Base-by-base conservation (phyloP, 1,284 basidiomycete genomes). In the Tetrapyrgos nigripes region DNA sequence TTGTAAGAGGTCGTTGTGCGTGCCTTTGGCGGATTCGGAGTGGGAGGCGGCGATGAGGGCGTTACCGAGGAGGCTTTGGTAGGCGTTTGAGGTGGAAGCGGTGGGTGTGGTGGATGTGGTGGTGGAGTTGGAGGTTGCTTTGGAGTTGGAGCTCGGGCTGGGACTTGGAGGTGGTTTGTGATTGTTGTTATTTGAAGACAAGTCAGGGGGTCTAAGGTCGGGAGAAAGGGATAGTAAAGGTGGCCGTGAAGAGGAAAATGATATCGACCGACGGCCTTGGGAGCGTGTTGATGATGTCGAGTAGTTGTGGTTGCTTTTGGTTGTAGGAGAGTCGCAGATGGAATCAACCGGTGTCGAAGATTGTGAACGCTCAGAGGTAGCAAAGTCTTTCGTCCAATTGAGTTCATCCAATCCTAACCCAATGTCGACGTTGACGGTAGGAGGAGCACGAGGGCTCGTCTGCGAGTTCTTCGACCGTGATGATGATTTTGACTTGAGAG, bases 21-120 rank as follows among this genome's bases (percentile, higher is more conserved):
- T 92, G 44, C 97, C 97, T 62, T 89, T 90, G 19, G 94, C 85
- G 17, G 93, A 95, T 72, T 98, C 97, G 2, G 96, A 92, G 70
- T 98, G 96, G 4, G 94, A 97, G 0, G 97, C 97, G 45, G 93
- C 92, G 52, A 97, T 88, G 31, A 99, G 82, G 1, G 94, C 95
- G 61, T 93, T 93, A 29, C 88, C 91, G 14, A 93, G 79, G 5
- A 86, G 80, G n/a, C 83, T 86, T 66, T 92, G 89, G 68, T 88
- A 88, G 51, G 79, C 72, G 45, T 24, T 24, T 11, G 35, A 37
- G 35, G n/a, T 11, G 35, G 35, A 37, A 37, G 35, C 11, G n/a
- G n/a, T 11, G n/a, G 11, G 35, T 10, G 35, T 11, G n/a, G 35
- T 37, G 35, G 35, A 17, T n/a, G 55, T 40, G 64, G 67, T 77